These are phyloP conservation scores for Aspergillus ruber DNA, from an alignment of 2,329 filamentous ascomycete genomes.

Conservation along the genomic window DNA sequence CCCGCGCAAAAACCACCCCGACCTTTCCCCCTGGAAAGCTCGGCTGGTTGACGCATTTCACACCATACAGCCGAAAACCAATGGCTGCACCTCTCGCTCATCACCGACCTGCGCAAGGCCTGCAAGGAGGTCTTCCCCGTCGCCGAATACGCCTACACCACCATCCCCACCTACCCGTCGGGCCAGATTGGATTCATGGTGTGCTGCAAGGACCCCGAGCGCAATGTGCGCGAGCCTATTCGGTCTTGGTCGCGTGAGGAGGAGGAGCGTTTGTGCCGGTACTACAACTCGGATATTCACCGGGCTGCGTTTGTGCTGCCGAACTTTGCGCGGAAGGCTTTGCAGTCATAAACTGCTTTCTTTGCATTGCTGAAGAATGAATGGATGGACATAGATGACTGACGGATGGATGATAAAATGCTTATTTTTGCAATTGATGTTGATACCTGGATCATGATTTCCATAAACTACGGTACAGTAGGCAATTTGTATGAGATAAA, in stretches of 20 bases:
- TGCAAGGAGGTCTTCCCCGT: conserved; percentile 96
- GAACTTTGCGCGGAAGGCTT: conserved; percentile 78
- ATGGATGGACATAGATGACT: background rate
- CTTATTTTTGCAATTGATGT: background rate
- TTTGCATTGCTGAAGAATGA: background rate
- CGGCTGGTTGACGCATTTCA: conserved; percentile 24
- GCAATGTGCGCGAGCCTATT: conserved; percentile 78
- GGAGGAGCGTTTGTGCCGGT: conserved; percentile 86
- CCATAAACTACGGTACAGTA: background rate
- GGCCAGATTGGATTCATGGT: conserved; percentile 99
- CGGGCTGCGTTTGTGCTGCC: conserved; percentile 89
- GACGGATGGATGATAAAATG: background rate
- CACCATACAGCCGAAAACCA: conserved; percentile 79
- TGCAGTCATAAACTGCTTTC: conserved; percentile 24
- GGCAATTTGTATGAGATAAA: background rate
- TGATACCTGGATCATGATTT: conserved; percentile 3
- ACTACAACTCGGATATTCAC: conserved; percentile 98
- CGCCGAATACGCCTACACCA: conserved; percentile 96
- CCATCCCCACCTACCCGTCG: conserved; percentile 97
- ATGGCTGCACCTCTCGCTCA: conserved; percentile 94
- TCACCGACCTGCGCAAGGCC: conserved; percentile 90
- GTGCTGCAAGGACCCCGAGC: conserved; percentile 86
- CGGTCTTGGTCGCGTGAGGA: conserved; percentile 77
- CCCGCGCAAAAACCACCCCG: conserved; percentile 25
- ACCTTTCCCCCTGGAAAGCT: conserved; percentile 15